Base-by-base conservation (phyloP, 306 rosid genomes). In the Sicyos edulis region DNA sequence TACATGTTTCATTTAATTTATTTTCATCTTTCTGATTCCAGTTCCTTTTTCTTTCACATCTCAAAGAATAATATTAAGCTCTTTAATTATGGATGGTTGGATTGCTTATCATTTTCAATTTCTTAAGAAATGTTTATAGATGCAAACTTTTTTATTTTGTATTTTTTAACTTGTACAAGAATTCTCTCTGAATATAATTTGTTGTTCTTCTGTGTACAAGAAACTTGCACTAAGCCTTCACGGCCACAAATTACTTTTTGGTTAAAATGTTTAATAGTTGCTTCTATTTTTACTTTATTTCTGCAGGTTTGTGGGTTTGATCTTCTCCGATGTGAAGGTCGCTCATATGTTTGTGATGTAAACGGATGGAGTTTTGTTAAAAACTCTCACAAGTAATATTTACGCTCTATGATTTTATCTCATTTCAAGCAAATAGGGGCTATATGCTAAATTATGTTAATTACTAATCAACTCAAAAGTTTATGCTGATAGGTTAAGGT, bases 341-440 rank as follows among this genome's bases (percentile, higher is more conserved):
- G 92, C 72, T 93, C 99, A 19, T 93, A 93, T 62, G 99, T 93
- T 80, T 93, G 97, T 85, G 99, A 93, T 68, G 99, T 93, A 78
- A 93, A 93, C 80, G 99, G 99, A 67, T 93, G 99, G 99, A 93
- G 99, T 82, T 93, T 93, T 65, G 99, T 93, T 59, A 93, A 93
- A 75, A 93, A 93, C 74, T 93, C 99, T 37, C 81, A 93, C 95
- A 93, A 93, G 99, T 93, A 88, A 84, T 67, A 40, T 49, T 13
- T 13, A 49, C 49, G 32, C 20, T 74, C 16, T 14, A 20, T 42
- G 34, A 4, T 58, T 45, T 62, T 55, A 16, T 62, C 50, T 60
- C 54, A 45, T 44, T 45, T 72, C 42, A 14, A 67, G 29, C 9
- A 52, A 52, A 70, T 52, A 8, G 16, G 29, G 40, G 29, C 42